Base-by-base conservation (phyloP, 352 stramenopile species). In the Phytophthora citricola region DNA sequence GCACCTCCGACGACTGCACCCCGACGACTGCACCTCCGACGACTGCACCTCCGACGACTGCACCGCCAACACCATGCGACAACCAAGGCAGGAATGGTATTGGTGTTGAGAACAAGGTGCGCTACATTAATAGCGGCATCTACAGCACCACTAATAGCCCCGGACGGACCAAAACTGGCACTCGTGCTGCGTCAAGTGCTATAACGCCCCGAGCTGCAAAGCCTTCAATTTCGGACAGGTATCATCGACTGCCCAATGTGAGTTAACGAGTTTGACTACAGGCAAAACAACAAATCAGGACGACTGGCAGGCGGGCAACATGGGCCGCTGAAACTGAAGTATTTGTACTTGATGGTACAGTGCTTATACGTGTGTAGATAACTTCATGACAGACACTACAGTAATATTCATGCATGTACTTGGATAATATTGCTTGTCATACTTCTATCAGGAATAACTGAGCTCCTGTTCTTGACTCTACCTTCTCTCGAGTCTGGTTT, bases 1-100 rank as follows among this genome's bases (percentile, higher is more conserved):
- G 14, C 6, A 9, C 8, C 5, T 0, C 40, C 40, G 5, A 46
- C 17, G 15, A 20, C 7, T 8, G 12, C 17, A 27, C 2, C 22
- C 40, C 40, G 0, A 31, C 47, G 0, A 29, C n/a, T 0, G 8
- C 12, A 9, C 15, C 38, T n/a, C 5, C 15, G 0, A 43, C 31
- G 1, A 24, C 8, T 1, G 14, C 15, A 2, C 27, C 47, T 1
- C n/a, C 47, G 0, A 36, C 45, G 3, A n/a, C 26, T 3, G 12
- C 9, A 15, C 44, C 44, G 2, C 22, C 32, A 0, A 51, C 14
- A 14, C 48, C 32, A 5, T 56, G 48, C 32, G 20, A 11, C 4
- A 45, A 56, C 32, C 48, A 45, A 56, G 32, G 48, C 3, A 34
- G 7, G 4, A 45, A 56, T 29, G 48, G 48, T 32, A 32, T 56